Conservation (phyloP, 2,329 filamentous ascomycete species). For the Botrytis deweyae region DNA sequence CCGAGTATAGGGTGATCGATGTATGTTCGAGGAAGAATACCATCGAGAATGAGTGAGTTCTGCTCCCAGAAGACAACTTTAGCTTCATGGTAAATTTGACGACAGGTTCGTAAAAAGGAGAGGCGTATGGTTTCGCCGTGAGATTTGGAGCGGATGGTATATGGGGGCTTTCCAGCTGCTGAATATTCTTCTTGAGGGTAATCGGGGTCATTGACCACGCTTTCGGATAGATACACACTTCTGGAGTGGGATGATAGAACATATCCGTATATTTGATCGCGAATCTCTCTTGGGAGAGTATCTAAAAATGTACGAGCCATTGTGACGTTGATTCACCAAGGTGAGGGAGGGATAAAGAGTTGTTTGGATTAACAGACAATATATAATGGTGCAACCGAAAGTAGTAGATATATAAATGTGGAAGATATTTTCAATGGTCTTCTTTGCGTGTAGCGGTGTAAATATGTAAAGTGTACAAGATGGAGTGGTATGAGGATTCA, state of each 20-base stretch:
- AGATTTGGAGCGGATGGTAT: conserved; percentile 17
- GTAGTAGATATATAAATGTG: neutral
- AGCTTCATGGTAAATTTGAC: conserved; percentile 20
- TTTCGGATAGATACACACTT: conserved; percentile 8
- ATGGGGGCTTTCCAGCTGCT: conserved; percentile 10
- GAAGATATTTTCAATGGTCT: neutral
- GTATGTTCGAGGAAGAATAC: conserved; percentile 16
- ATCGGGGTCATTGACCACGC: conserved; percentile 12
- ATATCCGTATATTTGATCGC: conserved; percentile 23
- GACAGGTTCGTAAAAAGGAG: conserved; percentile 21
- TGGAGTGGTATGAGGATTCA: conserved; percentile 10
- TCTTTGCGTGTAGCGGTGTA: neutral
- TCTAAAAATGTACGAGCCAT: conserved; percentile 20
- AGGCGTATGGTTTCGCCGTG: conserved; percentile 17
- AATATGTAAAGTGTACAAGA: neutral
- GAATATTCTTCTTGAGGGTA: conserved; percentile 7
- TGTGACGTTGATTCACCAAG: neutral
- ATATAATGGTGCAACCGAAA: neutral
- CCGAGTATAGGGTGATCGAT: conserved; percentile 10
- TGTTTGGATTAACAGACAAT: neutral
- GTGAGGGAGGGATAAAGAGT: neutral
- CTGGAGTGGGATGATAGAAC: conserved; percentile 19
- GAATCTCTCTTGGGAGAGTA: conserved; percentile 20
- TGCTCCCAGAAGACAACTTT: conserved; percentile 19
- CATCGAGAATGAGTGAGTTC: conserved; percentile 19